Evolutionary conservation across 2,329 filamentous ascomycete genomes (phyloP), one percentile per base, ranked within the genome.

Genomic region (Aspergillus pseudoviridinutans): DNA sequence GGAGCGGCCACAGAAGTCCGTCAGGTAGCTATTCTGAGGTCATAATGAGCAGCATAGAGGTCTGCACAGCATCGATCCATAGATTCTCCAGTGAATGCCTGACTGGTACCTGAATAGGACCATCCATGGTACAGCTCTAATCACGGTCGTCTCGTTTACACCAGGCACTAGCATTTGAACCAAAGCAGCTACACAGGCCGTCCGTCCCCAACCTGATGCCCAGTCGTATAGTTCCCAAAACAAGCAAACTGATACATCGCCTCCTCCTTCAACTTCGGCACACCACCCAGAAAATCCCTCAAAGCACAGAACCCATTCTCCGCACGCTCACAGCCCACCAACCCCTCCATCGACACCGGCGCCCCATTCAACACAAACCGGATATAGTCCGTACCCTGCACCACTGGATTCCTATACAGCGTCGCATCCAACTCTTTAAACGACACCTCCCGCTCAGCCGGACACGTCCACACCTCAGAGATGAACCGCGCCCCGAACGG

Each of bases 251-350:
- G 67, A 50, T 69, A 72, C 57, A 59, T 54, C 0, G 71, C 70
- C 38, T 66, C 57, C 50, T 66, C 51, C 49, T 69, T 66, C 38
- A 72, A 49, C 17, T 51, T 47, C 0, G 63, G 58, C 24, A 72
- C 62, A 1, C 58, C 66, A 1, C 41, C 49, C 49, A 72, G 32
- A 50, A 73, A 72, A 2, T 61, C 59, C n/a, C 64, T 56, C 3
- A 73, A 57, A 0, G 50, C 41, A 54, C 71, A 72, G 58, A 73
- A 72, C 2, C 70, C 70, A 56, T 70, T 70, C 20, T 52, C 57
- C 0, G 63, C 55, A 6, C 51, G 32, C 35, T 67, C 64, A 27
- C 28, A 29, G 28, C 28, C 28, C 9, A 29, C 28, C 28, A 29
- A 29, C 9, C 28, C 28, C 28, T 29, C 9, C 10, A 12, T 29